Base-by-base conservation (phyloP, 2,329 filamentous ascomycete species). In the Phaeosphaeria sp. region DNA sequence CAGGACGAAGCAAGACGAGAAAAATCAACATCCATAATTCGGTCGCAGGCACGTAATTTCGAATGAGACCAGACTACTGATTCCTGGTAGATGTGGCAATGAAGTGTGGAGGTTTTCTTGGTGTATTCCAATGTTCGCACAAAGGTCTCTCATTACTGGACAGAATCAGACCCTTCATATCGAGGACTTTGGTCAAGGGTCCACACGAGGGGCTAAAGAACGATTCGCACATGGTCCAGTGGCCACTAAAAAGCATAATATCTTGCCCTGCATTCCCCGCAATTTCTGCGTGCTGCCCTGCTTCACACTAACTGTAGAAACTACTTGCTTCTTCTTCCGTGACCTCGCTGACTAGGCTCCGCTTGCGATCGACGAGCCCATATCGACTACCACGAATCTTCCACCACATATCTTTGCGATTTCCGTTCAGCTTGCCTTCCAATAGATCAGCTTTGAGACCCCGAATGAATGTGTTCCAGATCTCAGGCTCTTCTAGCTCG, bases 351-450 rank as follows among this genome's bases (percentile, higher is more conserved):
- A 82, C 79, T 44, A 90, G 87, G 2, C 84, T 86, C 68, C 87
- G 80, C 48, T 79, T 82, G 51, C 83, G 81, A 61, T 91, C 87
- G 67, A 98, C 88, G 72, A 97, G 79, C 0, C 93, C 91, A 55
- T 97, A 78, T 65, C 82, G 86, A 43, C 83, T 86, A 57, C 81
- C 85, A 65, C 89, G 84, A 22, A 97, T 79, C 65, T 85, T 82
- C 80, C 87, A 91, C 93, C 93, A 97, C 79, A 97, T 88, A 70
- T 96, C 92, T 61, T 85, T 85, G 53, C 92, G 82, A 67, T 96
- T 90, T 0, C 92, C 93, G 39, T 89, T 88, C 2, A 97, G 78
- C 64, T 90, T 84, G 0, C 88, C 90, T 0, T 82, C 84, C 7
- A 93, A 75, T 1, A 97, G 74, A 55, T 88, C 87, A 64, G 81